These are phyloP conservation scores for Colletotrichum echinochloae DNA, from an alignment of 2,329 filamentous ascomycete genomes.

Conservation along the genomic window DNA sequence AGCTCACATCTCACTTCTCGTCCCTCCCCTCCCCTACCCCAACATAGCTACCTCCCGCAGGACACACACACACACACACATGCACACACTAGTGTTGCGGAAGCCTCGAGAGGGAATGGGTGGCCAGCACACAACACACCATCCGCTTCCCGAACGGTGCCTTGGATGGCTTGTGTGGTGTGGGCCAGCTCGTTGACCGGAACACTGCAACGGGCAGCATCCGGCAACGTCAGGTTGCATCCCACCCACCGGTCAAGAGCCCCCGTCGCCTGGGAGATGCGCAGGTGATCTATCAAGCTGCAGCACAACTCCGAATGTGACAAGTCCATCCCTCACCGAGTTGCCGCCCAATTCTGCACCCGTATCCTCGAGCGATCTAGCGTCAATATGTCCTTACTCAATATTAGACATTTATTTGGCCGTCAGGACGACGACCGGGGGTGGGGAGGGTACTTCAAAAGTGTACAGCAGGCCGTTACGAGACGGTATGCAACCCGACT, in stretches of 20 bases:
- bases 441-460: background rate
- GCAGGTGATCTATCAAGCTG: constrained; percentile 37
- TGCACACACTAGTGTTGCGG: background rate
- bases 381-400: background rate
- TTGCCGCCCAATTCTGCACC: constrained; percentile 13
- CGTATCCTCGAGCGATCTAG: background rate
- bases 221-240: constrained; percentile 26
- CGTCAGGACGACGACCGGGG: background rate
- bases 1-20: constrained; percentile 20
- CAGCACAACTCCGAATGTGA: constrained; percentile 31
- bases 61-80: background rate
- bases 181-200: constrained; percentile 34
- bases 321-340: constrained; percentile 28
- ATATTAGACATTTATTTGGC: background rate
- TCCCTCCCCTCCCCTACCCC: background rate
- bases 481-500: background rate
- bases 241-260: constrained; percentile 35
- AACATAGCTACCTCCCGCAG: background rate
- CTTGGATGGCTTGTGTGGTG: constrained; percentile 1
- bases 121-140: background rate
- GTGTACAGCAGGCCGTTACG: background rate
- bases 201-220: constrained; percentile 26
- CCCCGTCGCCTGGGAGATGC: constrained; percentile 30
- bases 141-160: constrained; percentile 3
- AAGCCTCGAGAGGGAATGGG: background rate